Conservation (phyloP, 139 green algal species). For the Pleodorina starrii region DNA sequence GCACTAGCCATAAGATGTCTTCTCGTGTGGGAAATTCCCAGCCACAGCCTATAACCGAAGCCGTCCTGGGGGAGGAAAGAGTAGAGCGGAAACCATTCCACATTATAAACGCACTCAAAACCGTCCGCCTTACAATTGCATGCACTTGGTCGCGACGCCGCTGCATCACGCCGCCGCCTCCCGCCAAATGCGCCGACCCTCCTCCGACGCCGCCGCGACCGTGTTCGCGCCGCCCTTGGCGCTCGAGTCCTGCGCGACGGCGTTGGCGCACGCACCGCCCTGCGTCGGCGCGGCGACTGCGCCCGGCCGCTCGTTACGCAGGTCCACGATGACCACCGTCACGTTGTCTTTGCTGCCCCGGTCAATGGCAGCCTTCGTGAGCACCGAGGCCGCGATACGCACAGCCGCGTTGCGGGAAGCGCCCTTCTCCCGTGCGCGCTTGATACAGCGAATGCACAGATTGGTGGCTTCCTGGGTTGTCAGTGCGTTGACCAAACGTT, state of each 20-base stretch:
- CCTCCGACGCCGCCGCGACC: too few species aligned
- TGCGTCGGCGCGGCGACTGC: not conserved
- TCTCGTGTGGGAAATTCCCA: not conserved
- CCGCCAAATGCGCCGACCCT: too few species aligned
- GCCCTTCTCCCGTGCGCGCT: conserved; percentile 71
- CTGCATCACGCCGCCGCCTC: too few species aligned
- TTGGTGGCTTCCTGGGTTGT: conserved; percentile 72
- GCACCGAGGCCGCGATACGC: conserved; percentile 74
- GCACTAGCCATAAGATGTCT: conserved; percentile 8
- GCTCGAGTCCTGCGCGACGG: too few species aligned
- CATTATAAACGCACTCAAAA: too few species aligned
- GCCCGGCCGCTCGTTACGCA: conserved; percentile 50
- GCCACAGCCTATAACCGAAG: not conserved
- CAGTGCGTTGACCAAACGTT: too few species aligned
- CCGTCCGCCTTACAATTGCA: too few species aligned
- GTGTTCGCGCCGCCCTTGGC: too few species aligned
- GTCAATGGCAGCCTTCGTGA: conserved; percentile 79
- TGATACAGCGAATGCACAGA: conserved; percentile 72
- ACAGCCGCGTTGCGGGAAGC: conserved; percentile 70
- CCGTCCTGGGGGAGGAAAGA: too few species aligned
- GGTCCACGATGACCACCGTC: conserved; percentile 79
- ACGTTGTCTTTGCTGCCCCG: conserved; percentile 79
- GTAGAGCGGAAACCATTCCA: too few species aligned
- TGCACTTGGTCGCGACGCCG: too few species aligned
- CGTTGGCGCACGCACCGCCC: not conserved